Conservation (phyloP, 2,329 filamentous ascomycete species). For the Diaporthe sp. region DNA sequence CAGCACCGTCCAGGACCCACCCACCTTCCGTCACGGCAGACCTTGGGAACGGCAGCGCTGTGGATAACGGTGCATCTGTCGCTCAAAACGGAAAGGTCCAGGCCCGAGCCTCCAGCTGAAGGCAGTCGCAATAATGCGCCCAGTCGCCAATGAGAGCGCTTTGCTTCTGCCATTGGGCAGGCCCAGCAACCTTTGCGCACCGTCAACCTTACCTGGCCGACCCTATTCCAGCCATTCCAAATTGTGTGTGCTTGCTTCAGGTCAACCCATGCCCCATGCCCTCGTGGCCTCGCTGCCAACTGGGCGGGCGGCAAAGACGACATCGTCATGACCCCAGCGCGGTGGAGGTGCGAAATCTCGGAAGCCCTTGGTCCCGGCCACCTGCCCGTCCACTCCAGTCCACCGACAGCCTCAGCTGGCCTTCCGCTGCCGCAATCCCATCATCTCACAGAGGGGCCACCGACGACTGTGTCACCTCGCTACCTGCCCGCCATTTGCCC, state of each 20-base stretch:
- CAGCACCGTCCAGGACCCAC: constrained; percentile 13
- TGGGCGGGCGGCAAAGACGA: constrained; percentile 4
- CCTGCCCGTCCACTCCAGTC: constrained; percentile 29
- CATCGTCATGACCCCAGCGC: constrained; percentile 35
- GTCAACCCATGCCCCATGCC: constrained; percentile 9
- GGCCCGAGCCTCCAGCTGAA: constrained; percentile 37
- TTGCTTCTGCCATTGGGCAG: constrained; percentile 34
- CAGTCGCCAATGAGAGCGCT: not conserved
- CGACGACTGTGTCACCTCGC: constrained; percentile 24
- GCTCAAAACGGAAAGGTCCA: constrained; percentile 39
- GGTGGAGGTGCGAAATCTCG: constrained; percentile 33
- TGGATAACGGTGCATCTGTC: constrained; percentile 28
- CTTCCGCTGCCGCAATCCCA: constrained; percentile 16
- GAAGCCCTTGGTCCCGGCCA: constrained; percentile 24
- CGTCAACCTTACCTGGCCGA: constrained; percentile 13
- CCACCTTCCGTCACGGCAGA: constrained; percentile 14
- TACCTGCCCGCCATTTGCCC: constrained; percentile 2
- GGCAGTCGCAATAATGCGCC: constrained; percentile 19
- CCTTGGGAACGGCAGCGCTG: constrained; percentile 16
- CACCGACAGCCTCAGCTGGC: constrained; percentile 21
- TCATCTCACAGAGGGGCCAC: not conserved
- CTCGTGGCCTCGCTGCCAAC: constrained; percentile 11
- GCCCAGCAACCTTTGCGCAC: constrained; percentile 20
- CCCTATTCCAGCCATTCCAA: constrained; percentile 27
- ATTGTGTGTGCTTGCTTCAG: constrained; percentile 31